Evolutionary conservation across 306 rosid genomes (phyloP).

Genomic region (Acacia confusa): DNA sequence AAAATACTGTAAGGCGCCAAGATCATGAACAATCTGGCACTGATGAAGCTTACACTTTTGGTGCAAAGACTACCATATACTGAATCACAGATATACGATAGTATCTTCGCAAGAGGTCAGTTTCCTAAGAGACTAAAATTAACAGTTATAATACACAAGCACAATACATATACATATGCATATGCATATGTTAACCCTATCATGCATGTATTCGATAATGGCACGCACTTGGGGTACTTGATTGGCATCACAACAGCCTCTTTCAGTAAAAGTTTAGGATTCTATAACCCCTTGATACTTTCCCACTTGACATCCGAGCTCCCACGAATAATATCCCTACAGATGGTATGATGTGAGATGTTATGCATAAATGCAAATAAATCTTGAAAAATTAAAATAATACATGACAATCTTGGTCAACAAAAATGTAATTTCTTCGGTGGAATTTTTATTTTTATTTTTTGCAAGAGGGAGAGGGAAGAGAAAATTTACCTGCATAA

Average conservation of each 20-base stretch:
- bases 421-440: not conserved
- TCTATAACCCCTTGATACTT: slow-evolving; percentile 90
- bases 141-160: not conserved
- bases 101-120: slow-evolving; percentile 11
- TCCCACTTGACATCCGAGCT: slow-evolving; percentile 94
- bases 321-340: slow-evolving; percentile 91
- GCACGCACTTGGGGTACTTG: slow-evolving; percentile 92
- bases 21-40: slow-evolving; percentile 1
- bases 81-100: not conserved
- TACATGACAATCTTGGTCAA: slow-evolving; percentile 24
- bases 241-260: slow-evolving; percentile 99
- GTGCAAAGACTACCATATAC: not conserved
- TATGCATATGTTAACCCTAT: not conserved
- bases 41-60: no score
- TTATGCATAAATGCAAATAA: slow-evolving; percentile 21
- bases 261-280: slow-evolving; percentile 84
- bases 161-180: no score
- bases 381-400: not conserved
- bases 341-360: slow-evolving; percentile 28
- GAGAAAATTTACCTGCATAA: slow-evolving; percentile 61
- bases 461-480: not conserved
- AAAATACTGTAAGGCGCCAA: slow-evolving; percentile 52
- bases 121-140: not conserved
- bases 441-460: no score
- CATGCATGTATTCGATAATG: slow-evolving; percentile 27